phyloP scores from a whole-genome alignment of 768 basidiomycete genomes.

The Xerocomellus chrysenteron region DNA sequence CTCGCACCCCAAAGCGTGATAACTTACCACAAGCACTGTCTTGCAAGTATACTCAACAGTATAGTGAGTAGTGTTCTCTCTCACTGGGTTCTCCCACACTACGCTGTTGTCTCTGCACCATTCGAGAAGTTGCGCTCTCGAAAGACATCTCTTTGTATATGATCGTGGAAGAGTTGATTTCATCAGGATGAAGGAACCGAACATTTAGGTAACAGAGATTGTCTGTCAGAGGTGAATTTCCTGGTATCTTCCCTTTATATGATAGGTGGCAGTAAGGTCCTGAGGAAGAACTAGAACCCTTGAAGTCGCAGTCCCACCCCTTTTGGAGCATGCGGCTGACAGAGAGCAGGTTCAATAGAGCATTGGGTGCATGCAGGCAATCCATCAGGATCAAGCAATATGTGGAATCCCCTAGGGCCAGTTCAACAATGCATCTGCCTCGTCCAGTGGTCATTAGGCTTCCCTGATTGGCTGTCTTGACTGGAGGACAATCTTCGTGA shows the following conservation, averaged over 20 bases:
- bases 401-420: neutral
- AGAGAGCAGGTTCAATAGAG: neutral
- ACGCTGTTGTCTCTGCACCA: no score
- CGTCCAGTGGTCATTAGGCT: neutral
- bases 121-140: no score
- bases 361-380: neutral
- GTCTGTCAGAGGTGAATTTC: fast-evolving
- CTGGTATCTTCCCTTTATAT: neutral
- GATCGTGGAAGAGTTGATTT: no score
- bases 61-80: no score
- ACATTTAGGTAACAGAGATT: neutral
- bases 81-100: no score
- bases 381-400: neutral
- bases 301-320: neutral
- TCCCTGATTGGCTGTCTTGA: no score
- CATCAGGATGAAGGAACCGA: neutral
- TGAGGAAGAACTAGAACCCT: fast-evolving
- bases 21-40: no score
- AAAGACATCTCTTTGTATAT: no score
- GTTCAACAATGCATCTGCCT: neutral
- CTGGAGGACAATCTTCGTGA: neutral
- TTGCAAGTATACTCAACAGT: no score
- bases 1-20: no score
- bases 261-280: neutral
- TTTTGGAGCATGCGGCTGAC: neutral